Conservation (phyloP, 2,329 filamentous ascomycete genomes). For the Cyclaneusma minus region DNA sequence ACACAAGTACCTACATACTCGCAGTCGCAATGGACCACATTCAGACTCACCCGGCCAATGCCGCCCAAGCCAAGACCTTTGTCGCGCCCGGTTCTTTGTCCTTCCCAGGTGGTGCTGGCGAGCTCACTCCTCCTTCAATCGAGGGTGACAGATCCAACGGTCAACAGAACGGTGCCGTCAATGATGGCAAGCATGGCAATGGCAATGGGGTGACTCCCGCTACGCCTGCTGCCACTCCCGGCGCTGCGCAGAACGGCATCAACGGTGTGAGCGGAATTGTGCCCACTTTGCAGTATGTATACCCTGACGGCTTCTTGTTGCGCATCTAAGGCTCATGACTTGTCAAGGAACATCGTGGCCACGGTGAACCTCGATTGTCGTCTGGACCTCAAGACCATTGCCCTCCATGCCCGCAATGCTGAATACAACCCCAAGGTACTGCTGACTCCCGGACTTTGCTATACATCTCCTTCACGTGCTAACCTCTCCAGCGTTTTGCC, state of each 20-base stretch:
- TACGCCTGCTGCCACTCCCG: slow-evolving; percentile 85
- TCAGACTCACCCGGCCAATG: slow-evolving; percentile 81
- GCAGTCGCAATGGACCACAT: slow-evolving; percentile 59
- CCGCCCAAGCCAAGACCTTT: slow-evolving; percentile 89
- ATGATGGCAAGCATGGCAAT: slow-evolving; percentile 32
- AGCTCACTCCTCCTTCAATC: slow-evolving; percentile 66
- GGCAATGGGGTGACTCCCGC: slow-evolving; percentile 73
- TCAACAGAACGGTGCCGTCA: slow-evolving; percentile 31
- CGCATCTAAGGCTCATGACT: slow-evolving; percentile 14
- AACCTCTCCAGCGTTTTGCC: slow-evolving; percentile 67
- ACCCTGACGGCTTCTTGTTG: slow-evolving; percentile 23
- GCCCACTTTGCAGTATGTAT: slow-evolving; percentile 93
- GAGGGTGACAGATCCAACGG: slow-evolving; percentile 46
- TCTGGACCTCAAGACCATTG: slow-evolving; percentile 96
- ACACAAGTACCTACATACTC: slow-evolving; percentile 8
- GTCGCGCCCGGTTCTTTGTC: slow-evolving; percentile 85
- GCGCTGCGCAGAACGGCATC: slow-evolving; percentile 59
- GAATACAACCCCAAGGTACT: slow-evolving; percentile 97
- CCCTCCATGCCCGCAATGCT: slow-evolving; percentile 91
- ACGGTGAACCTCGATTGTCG: slow-evolving; percentile 97
- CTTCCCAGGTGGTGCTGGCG: slow-evolving; percentile 71
- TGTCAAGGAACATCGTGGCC: slow-evolving; percentile 88
- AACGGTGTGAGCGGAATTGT: slow-evolving; percentile 82
- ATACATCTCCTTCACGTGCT: slow-evolving; percentile 23
- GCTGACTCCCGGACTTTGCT: slow-evolving; percentile 26